phyloP scores from a whole-genome alignment of 305 asterid genomes.

The Fraxinus velutina region DNA sequence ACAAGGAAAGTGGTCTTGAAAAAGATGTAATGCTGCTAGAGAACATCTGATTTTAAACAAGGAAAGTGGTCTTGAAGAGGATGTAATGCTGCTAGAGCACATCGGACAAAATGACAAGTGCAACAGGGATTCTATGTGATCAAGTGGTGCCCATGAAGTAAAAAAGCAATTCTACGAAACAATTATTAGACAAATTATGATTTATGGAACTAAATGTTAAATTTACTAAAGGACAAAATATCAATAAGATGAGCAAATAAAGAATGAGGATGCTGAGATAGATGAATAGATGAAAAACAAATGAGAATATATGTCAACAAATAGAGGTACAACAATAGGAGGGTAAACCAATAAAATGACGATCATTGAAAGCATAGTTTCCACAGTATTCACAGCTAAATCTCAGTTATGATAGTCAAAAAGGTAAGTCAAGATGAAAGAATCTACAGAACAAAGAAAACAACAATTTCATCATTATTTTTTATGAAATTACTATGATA shows the following conservation, averaged over 20 bases:
- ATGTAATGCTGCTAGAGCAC: background rate
- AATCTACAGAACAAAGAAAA: background rate
- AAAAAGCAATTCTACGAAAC: background rate
- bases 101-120: background rate
- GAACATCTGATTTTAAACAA: background rate
- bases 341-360: background rate
- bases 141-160: background rate
- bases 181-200: background rate
- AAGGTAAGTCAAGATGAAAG: background rate
- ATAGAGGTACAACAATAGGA: background rate
- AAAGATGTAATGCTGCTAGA: background rate
- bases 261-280: background rate
- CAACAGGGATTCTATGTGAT: background rate
- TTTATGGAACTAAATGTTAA: background rate
- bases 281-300: background rate
- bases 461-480: background rate
- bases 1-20: background rate
- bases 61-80: background rate
- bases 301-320: background rate
- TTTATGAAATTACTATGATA: background rate
- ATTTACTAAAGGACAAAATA: background rate
- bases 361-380: background rate
- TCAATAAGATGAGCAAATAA: background rate
- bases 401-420: background rate
- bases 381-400: background rate